Evolutionary conservation across 2,329 filamentous ascomycete species (phyloP).

Genomic region (Scytalidium sp.): DNA sequence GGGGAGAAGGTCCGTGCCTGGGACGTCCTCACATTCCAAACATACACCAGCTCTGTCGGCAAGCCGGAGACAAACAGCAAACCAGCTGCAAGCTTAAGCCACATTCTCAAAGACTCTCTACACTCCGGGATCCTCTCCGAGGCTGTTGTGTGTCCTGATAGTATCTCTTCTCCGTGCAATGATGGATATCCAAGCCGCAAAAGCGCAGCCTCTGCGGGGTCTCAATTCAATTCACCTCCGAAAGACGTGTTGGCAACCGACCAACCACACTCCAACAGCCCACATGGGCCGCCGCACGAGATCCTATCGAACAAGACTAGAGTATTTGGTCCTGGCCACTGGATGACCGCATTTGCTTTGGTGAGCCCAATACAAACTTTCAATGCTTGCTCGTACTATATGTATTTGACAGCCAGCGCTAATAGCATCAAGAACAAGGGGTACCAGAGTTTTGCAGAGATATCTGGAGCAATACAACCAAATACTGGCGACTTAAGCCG

Average conservation of each 20-base stretch:
- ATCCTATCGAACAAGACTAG: slow-evolving; percentile 30
- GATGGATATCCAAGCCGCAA: no score
- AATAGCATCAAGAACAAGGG: not conserved
- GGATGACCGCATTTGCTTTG: slow-evolving; percentile 28
- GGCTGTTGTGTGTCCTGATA: no score
- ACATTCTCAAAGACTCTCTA: not conserved
- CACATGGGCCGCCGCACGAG: not conserved
- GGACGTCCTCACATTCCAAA: slow-evolving; percentile 16
- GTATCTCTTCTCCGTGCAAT: no score
- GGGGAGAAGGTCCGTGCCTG: not conserved
- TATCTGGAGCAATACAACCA: slow-evolving; percentile 8
- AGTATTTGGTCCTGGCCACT: slow-evolving; percentile 29
- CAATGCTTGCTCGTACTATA: slow-evolving; percentile 7
- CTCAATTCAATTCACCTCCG: no score
- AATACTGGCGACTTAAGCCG: slow-evolving; percentile 21
- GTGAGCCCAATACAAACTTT: slow-evolving; percentile 16
- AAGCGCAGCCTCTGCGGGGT: no score
- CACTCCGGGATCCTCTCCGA: not conserved
- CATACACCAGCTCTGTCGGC: slow-evolving; percentile 7
- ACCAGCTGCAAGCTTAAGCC: not conserved
- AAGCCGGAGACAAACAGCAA: not conserved
- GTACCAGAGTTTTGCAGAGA: slow-evolving; percentile 7
- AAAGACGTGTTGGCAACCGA: no score
- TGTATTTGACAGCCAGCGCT: no score
- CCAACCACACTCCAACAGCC: slow-evolving; percentile 9